Conservation (phyloP, 1,284 basidiomycete species). For the Pholiota adiposa region DNA sequence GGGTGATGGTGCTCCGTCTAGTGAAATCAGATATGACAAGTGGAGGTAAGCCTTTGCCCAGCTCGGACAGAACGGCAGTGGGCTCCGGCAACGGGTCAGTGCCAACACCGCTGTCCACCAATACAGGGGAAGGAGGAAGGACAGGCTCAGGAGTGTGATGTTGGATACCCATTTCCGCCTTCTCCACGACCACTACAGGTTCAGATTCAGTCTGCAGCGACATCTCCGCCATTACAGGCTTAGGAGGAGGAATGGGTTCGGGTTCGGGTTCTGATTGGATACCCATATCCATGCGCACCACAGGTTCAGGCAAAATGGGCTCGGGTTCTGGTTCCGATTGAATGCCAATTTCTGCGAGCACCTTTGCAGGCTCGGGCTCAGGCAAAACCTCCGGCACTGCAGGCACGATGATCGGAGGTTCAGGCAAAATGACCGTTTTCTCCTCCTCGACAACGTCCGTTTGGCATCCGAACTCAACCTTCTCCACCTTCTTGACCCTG, state of each 20-base stretch:
- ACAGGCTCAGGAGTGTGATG: conserved; percentile 33
- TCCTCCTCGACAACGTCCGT: conserved; percentile 45
- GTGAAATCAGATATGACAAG: conserved; percentile 26
- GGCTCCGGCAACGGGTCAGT: conserved; percentile 43
- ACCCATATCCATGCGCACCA: conserved; percentile 31
- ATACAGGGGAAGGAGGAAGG: conserved; percentile 26
- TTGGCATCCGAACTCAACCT: conserved; percentile 66
- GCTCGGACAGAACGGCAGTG: conserved; percentile 29
- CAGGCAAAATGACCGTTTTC: conserved; percentile 33
- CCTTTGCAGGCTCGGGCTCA: conserved; percentile 24
- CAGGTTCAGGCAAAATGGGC: conserved; percentile 29
- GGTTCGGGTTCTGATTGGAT: conserved; percentile 52
- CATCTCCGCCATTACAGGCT: conserved; percentile 40
- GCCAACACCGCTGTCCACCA: conserved; percentile 39
- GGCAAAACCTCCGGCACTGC: conserved; percentile 10
- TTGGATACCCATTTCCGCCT: conserved; percentile 46
- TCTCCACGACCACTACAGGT: conserved; percentile 29
- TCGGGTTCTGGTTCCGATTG: conserved; percentile 51
- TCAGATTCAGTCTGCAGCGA: conserved; percentile 57
- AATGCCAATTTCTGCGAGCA: conserved; percentile 33
- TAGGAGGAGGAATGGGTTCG: conserved; percentile 33
- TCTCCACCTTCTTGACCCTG: conserved; percentile 46
- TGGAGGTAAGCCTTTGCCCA: conserved; percentile 27
- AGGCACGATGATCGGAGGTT: conserved; percentile 16
- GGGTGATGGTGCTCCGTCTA: conserved; percentile 52